Evolutionary conservation across 345 rosid genomes (phyloP), one percentile per base, ranked within the genome.

Genomic region (Xanthoceras sorbifolium): DNA sequence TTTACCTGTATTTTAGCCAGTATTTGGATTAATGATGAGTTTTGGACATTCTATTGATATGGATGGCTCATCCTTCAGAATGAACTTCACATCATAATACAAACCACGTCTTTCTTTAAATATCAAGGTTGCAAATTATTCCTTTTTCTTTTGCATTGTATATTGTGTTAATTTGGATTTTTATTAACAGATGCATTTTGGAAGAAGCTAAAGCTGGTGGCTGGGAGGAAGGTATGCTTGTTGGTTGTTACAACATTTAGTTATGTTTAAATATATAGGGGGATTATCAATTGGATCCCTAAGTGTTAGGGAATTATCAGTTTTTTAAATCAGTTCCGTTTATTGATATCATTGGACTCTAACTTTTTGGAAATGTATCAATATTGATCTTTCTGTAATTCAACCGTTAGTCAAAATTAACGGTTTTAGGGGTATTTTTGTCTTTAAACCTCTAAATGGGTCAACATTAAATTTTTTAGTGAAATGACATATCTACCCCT

Each of bases 131-230:
- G 61, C 26, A 22, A 22, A 55, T 55, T 55, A 55, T 10, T 55
- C 12, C 12, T 0, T 55, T 55, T 55, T 22, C 11, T 55, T 55
- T 55, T 55, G 11, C 23, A 7, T 55, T 55, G 23, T 48, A 48
- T 15, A 17, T 6, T 23, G 20, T 65, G 31, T 38, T 48, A 31
- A 40, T 15, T 22, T 78, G 67, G 36, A 29, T 80, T 72, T 66
- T 9, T 77, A 82, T 73, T 42, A 76, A 74, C 85, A 91, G 99
- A 85, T 86, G 83, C 83, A 71, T 95, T 95, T 63, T 95, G 98
- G 99, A 85, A 86, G 82, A 93, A 93, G 84, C 89, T 95, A 31
- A 90, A 81, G 84, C 36, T 69, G 52, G 86, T 84, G 72, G 94
- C 90, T 64, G 86, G 82, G 62, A 84, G 73, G 76, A 93, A 91